Percentiles rank a stretch among this genome's conserved stretches.
phyloP scores from a whole-genome alignment of 2,329 filamentous ascomycete species.

The Zymoseptoria brevis region DNA sequence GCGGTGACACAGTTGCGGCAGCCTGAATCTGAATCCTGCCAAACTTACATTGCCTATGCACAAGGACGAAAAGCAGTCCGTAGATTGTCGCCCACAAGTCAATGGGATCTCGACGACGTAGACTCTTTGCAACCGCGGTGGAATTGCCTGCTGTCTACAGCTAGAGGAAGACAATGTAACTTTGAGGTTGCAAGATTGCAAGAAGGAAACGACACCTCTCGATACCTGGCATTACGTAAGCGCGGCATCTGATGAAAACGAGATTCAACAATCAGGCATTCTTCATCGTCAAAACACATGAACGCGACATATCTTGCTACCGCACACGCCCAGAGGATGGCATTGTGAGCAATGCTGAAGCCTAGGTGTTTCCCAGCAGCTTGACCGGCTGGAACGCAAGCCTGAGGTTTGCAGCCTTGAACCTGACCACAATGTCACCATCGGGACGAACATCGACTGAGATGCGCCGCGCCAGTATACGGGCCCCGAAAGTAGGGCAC shows the following conservation, averaged over 20 bases:
- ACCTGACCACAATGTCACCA: neutral
- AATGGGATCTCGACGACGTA: neutral
- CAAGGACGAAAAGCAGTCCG: neutral
- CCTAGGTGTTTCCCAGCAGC: neutral
- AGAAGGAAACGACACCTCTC: too few relatives aligned
- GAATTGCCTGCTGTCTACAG: too few relatives aligned
- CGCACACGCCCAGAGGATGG: neutral
- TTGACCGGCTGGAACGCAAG: neutral
- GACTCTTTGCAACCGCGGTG: neutral
- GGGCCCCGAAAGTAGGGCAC: conserved; percentile 31
- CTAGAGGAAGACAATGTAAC: too few relatives aligned
- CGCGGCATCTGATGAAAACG: neutral
- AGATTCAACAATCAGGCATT: neutral
- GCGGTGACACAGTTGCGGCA: neutral
- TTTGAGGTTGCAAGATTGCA: too few relatives aligned
- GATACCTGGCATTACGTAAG: too few relatives aligned
- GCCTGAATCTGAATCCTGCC: neutral
- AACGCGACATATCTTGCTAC: neutral
- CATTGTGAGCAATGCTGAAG: neutral
- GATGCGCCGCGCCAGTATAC: conserved; percentile 11
- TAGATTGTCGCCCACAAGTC: neutral
- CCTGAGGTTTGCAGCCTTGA: neutral
- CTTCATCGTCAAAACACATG: neutral
- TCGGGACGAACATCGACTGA: conserved; percentile 1
- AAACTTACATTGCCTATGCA: neutral